Conservation (phyloP, 202 grass and related monocot species). For the Panicum virgatum region DNA sequence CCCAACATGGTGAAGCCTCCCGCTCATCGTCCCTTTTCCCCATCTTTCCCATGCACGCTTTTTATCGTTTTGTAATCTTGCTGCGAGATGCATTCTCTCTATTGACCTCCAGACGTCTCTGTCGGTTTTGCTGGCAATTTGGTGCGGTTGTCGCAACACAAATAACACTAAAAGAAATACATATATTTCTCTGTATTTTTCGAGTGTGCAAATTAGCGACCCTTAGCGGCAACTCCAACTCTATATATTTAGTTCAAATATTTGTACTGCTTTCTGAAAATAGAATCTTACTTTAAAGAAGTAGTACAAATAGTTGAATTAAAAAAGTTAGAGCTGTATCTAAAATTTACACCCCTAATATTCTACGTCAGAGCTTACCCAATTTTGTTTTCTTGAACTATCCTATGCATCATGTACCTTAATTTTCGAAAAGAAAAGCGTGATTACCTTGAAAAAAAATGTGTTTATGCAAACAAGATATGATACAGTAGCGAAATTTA, state of each 20-base stretch:
- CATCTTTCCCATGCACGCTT: slow-evolving; percentile 22
- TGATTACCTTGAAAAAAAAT: background rate
- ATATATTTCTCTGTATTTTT: background rate
- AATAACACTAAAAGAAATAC: background rate
- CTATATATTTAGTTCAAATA: no score
- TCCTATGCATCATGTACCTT: background rate
- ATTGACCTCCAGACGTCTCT: slow-evolving; percentile 20
- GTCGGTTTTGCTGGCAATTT: slow-evolving; percentile 4
- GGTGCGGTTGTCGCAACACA: background rate
- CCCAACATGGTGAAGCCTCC: slow-evolving; percentile 29
- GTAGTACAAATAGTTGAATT: no score
- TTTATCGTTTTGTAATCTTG: slow-evolving; percentile 36
- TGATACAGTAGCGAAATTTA: background rate
- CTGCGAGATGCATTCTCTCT: background rate
- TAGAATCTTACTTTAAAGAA: no score
- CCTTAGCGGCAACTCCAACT: no score
- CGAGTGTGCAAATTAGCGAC: no score
- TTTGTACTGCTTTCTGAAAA: no score
- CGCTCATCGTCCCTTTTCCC: slow-evolving; percentile 5
- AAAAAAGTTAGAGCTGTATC: no score
- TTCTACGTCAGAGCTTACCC: background rate
- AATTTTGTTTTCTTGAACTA: background rate
- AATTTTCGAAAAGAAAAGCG: background rate
- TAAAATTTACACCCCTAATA: no score
- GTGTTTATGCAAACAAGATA: background rate